These are phyloP conservation scores for Grigorovia humatica DNA, from an alignment of 805 yeast genomes.

Conservation along the genomic window DNA sequence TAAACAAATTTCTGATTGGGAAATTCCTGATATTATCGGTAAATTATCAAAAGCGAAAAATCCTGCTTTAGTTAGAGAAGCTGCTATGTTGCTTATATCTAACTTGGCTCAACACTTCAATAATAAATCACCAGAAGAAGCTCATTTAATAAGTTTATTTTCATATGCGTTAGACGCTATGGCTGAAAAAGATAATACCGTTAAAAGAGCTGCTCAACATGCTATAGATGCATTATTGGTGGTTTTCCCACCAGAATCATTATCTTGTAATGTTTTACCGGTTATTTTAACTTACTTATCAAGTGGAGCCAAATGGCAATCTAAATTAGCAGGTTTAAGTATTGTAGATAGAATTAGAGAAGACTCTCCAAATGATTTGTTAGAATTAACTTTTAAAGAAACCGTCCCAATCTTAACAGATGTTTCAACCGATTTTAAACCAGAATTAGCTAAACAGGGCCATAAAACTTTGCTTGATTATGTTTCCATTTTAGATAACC, in stretches of 20 bases:
- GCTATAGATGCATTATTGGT: slow-evolving; percentile 64
- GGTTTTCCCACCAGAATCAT: slow-evolving; percentile 66
- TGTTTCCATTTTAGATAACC: slow-evolving; percentile 79
- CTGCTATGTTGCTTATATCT: slow-evolving; percentile 53
- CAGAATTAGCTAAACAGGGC: slow-evolving; percentile 86
- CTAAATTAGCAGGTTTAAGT: slow-evolving; percentile 71
- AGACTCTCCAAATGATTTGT: slow-evolving; percentile 73
- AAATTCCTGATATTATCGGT: slow-evolving; percentile 48
- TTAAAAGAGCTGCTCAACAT: slow-evolving; percentile 75
- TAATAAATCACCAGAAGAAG: slow-evolving; percentile 64
- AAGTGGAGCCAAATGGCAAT: slow-evolving; percentile 83
- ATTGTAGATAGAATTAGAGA: slow-evolving; percentile 63
- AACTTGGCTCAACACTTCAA: slow-evolving; percentile 52
- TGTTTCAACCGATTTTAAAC: slow-evolving; percentile 90
- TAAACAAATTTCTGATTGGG: slow-evolving; percentile 48
- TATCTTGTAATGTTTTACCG: slow-evolving; percentile 59
- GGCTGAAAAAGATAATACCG: slow-evolving; percentile 81
- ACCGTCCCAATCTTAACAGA: slow-evolving; percentile 81
- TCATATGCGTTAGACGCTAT: slow-evolving; percentile 56
- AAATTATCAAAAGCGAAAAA: slow-evolving; percentile 67
- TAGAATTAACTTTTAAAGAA: slow-evolving; percentile 69
- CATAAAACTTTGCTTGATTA: slow-evolving; percentile 55
- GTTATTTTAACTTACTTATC: slow-evolving; percentile 56
- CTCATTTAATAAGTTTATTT: slow-evolving; percentile 56
- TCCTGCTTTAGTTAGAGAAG: slow-evolving; percentile 65